Percentiles rank a stretch among this genome's conserved stretches.
These are phyloP conservation scores for Verticillium nubilum DNA, from an alignment of 2,329 filamentous ascomycete genomes.

Conservation along the genomic window DNA sequence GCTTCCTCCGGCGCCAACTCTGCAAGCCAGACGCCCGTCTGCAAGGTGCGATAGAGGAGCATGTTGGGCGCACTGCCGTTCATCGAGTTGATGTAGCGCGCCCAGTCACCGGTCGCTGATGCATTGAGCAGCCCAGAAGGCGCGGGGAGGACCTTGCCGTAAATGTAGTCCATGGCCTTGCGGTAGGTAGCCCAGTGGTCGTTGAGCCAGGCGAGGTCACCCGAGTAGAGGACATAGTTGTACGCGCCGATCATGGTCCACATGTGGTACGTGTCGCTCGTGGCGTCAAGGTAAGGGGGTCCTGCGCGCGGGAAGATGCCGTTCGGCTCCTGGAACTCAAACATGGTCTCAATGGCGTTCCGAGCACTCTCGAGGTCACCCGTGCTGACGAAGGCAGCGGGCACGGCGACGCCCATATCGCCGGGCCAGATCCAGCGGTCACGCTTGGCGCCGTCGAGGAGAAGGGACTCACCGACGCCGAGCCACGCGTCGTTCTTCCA, in stretches of 20 bases:
- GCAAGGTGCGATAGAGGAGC: slow-evolving; percentile 49
- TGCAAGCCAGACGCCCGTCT: slow-evolving; percentile 46
- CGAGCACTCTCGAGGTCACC: slow-evolving; percentile 44
- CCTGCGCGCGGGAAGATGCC: slow-evolving; percentile 47
- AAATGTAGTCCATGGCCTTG: slow-evolving; percentile 21
- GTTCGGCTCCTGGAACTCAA: slow-evolving; percentile 35
- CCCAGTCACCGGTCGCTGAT: slow-evolving; percentile 46
- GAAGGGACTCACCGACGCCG: slow-evolving; percentile 23
- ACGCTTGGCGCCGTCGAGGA: slow-evolving; percentile 50
- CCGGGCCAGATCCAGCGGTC: slow-evolving; percentile 57
- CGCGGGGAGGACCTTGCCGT: slow-evolving; percentile 15
- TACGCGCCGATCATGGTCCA: slow-evolving; percentile 48
- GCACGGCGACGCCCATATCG: slow-evolving; percentile 53
- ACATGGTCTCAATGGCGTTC: slow-evolving; percentile 43
- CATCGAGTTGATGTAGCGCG: slow-evolving; percentile 39
- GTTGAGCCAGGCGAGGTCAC: slow-evolving; percentile 10
- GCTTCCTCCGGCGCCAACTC: slow-evolving; percentile 34
- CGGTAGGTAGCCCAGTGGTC: slow-evolving; percentile 24
- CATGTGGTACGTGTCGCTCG: slow-evolving; percentile 26
- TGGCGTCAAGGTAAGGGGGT: slow-evolving; percentile 30
- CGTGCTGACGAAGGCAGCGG: slow-evolving; percentile 48
- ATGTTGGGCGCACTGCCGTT: slow-evolving; percentile 39
- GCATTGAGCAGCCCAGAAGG: slow-evolving; percentile 32
- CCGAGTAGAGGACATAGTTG: slow-evolving; percentile 47
- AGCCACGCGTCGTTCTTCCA: slow-evolving; percentile 28